Evolutionary conservation across 768 basidiomycete genomes (phyloP), one percentile per base, ranked within the genome.

Genomic region (Leccinum disarticulatum): DNA sequence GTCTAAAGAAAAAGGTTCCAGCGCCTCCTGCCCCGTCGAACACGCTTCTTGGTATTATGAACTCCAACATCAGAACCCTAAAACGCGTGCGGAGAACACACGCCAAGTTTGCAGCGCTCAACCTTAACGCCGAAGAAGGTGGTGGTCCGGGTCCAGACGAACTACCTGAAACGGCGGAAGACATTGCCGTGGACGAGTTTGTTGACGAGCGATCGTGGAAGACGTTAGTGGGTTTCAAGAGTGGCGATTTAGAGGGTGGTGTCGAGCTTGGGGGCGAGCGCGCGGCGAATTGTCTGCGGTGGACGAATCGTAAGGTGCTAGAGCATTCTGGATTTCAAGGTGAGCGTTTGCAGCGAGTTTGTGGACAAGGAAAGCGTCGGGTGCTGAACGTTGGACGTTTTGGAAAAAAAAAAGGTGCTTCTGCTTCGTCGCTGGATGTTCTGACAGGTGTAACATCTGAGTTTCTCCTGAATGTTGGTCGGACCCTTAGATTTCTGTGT

Each of bases 261-360:
- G 64, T 83, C 46, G 88, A 88, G 58, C 70, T 91, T 28, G 89
- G 87, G 1, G 81, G 81, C 59, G 74, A 78, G 58, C 85, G 80
- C 59, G 86, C 87, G 8, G 73, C 76, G 48, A 80, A 85, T 57
- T 95, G 88, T 75, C 68, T 88, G 67, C 77, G 80, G 64, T 93
- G 87, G 91, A 83, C 85, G 81, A 79, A 83, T 25, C 76, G 77
- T 55, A 93, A 91, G 76, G 80, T 96, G 54, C 68, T 97, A 66
- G 93, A 96, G 65, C 95, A 97, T 77, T 80, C 82, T 52, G 95
- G 95, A 2, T 97, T 97, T 68, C 95, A 97, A 80, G 92, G 94
- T 90, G 58, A 58, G 86, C 74, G 58, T 15, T 47, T 22, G 43
- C 33, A 31, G 56, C 22, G 35, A 28, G 41, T 4, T 49, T 35